phyloP scores from a whole-genome alignment of 2,329 filamentous ascomycete species.

The Ceratocystis cubensis region DNA sequence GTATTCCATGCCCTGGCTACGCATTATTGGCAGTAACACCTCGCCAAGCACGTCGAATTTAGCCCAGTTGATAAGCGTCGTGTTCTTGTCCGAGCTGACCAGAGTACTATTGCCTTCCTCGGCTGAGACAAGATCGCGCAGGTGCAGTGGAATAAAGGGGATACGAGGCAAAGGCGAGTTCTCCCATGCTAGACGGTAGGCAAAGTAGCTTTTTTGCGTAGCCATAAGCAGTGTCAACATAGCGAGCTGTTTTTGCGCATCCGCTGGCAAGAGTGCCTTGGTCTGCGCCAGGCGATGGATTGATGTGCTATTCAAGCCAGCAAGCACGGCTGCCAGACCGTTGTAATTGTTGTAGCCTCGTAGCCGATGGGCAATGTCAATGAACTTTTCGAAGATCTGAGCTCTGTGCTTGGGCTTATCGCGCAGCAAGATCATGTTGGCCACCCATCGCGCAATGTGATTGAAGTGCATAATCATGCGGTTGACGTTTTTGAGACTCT shows the following conservation, averaged over 20 bases:
- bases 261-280: constrained; percentile 56
- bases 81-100: constrained; percentile 49
- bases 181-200: constrained; percentile 95
- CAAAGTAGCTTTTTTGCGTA: constrained; percentile 80
- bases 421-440: constrained; percentile 72
- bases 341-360: constrained; percentile 96
- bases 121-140: constrained; percentile 78
- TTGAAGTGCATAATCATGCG: constrained; percentile 92
- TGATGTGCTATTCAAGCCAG: constrained; percentile 78
- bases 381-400: constrained; percentile 86
- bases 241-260: constrained; percentile 72
- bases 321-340: constrained; percentile 81
- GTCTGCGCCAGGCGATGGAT: constrained; percentile 77
- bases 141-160: constrained; percentile 81
- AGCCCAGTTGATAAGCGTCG: constrained; percentile 81
- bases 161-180: constrained; percentile 85
- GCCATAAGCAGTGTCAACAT: constrained; percentile 85
- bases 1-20: constrained; percentile 77
- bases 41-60: constrained; percentile 97
- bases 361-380: constrained; percentile 74
- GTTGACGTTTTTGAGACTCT: constrained; percentile 72
- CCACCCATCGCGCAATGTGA: constrained; percentile 69
- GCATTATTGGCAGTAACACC: constrained; percentile 78
- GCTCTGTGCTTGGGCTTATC: constrained; percentile 95
- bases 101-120: constrained; percentile 89